These are phyloP conservation scores for Phylloporus sp. DNA, from an alignment of 768 basidiomycete species.

Conservation along the genomic window DNA sequence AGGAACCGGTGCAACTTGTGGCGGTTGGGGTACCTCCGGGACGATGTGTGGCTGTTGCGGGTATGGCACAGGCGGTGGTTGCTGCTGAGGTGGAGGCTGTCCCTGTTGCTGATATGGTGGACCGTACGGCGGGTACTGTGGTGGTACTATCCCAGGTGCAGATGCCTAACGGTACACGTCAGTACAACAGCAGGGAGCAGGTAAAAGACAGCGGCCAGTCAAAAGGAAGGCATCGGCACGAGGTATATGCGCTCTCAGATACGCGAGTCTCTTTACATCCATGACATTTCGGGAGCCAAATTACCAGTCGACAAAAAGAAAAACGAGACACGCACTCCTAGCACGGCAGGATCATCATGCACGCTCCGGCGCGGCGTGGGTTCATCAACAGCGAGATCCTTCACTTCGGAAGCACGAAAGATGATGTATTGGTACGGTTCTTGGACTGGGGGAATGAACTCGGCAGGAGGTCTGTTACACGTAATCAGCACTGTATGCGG, in stretches of 20 bases:
- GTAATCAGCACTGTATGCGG: conserved; percentile 24
- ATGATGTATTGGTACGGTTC: conserved; percentile 88
- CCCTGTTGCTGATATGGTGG: conserved; percentile 30
- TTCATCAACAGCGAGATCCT: conserved; percentile 83
- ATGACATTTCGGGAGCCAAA: conserved; percentile 33
- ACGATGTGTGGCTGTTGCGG: conserved; percentile 25
- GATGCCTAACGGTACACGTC: conserved; percentile 39
- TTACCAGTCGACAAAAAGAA: background rate
- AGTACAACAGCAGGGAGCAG: background rate
- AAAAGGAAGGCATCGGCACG: conserved; percentile 63
- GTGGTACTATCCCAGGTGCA: conserved; percentile 36
- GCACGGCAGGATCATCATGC: conserved; percentile 79
- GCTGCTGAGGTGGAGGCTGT: conserved; percentile 30
- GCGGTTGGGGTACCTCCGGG: conserved; percentile 24
- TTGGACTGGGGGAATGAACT: conserved; percentile 79
- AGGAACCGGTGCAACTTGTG: conserved; percentile 16
- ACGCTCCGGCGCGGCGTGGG: conserved; percentile 54
- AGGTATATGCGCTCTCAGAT: conserved; percentile 42
- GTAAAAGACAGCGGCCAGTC: too few relatives aligned
- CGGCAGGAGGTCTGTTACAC: conserved; percentile 52
- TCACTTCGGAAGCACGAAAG: conserved; percentile 86
- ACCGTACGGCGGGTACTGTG: conserved; percentile 28
- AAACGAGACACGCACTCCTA: conserved; percentile 55
- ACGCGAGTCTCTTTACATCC: conserved; percentile 39
- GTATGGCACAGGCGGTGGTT: conserved; percentile 26